These are phyloP conservation scores for Aspergillus versicolor DNA, from an alignment of 2,329 filamentous ascomycete genomes.

Conservation along the genomic window DNA sequence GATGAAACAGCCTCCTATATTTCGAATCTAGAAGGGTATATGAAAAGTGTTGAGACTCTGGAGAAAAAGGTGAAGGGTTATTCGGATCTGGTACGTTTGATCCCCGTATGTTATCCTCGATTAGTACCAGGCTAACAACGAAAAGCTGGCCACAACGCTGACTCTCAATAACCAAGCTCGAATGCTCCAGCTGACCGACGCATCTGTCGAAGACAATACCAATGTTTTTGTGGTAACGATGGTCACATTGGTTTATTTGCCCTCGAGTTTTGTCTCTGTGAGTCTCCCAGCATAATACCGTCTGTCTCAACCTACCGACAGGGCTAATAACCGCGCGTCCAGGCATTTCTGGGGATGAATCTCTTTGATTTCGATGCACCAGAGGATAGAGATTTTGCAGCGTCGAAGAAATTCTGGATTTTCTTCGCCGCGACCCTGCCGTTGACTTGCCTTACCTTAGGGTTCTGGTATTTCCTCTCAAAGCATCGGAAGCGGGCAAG, in stretches of 20 bases:
- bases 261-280: constrained; percentile 39
- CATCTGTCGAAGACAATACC: constrained; percentile 24
- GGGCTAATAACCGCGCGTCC: not conserved
- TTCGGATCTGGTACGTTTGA: constrained; percentile 15
- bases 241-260: constrained; percentile 31
- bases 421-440: constrained; percentile 16
- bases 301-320: too few species aligned
- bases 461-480: constrained; percentile 12
- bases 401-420: constrained; percentile 22
- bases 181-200: constrained; percentile 18
- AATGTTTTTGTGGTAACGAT: constrained; percentile 22
- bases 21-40: constrained; percentile 11
- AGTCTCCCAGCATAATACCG: constrained; percentile 4
- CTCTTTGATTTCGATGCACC: constrained; percentile 18
- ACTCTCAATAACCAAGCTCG: constrained; percentile 12
- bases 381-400: constrained; percentile 6
- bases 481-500: not conserved
- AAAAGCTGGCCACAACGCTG: constrained; percentile 16
- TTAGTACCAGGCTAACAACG: not conserved
- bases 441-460: constrained; percentile 16
- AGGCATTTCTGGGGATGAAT: constrained; percentile 25
- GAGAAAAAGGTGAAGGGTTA: constrained; percentile 19
- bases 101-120: not conserved
- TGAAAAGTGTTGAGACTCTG: constrained; percentile 15
- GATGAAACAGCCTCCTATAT: constrained; percentile 9